Evolutionary conservation across 1,284 basidiomycete genomes (phyloP).

Genomic region (Melampsora americana): DNA sequence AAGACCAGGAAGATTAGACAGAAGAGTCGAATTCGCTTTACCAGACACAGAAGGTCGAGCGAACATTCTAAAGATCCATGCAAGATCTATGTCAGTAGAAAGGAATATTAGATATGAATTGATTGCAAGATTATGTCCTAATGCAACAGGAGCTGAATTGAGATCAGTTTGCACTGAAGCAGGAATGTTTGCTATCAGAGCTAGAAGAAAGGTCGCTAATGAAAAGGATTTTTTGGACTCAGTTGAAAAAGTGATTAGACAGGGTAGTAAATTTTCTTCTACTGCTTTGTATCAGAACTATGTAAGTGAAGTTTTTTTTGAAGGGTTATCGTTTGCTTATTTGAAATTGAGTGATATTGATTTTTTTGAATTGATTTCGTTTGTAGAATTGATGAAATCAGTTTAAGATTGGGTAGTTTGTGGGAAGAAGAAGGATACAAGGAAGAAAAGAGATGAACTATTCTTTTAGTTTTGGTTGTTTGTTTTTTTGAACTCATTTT

Average conservation of each 20-base stretch:
- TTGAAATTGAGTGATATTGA: no score
- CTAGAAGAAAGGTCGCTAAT: constrained; percentile 90
- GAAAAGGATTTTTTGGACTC: constrained; percentile 97
- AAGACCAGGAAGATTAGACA: constrained; percentile 91
- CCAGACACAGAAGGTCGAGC: constrained; percentile 95
- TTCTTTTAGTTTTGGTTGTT: no score
- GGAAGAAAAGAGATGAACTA: no score
- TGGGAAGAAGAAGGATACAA: no score
- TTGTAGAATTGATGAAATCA: no score
- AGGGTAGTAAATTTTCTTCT: constrained; percentile 85
- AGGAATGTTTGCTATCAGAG: constrained; percentile 98
- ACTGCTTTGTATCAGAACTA: constrained; percentile 62
- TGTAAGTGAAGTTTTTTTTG: constrained; percentile 13
- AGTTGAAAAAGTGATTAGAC: constrained; percentile 95
- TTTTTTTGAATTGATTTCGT: no score
- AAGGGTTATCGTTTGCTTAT: no score
- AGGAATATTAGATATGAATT: constrained; percentile 96
- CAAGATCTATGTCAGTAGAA: constrained; percentile 96
- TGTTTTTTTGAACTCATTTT: no score
- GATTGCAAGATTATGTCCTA: constrained; percentile 93
- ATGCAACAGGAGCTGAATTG: constrained; percentile 95
- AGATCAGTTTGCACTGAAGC: constrained; percentile 97
- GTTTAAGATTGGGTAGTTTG: no score
- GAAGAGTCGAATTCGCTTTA: constrained; percentile 90
- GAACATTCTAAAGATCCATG: constrained; percentile 95